Conservation (phyloP, 192 early-diverging fungal genomes). For the Coemansia sp. region DNA sequence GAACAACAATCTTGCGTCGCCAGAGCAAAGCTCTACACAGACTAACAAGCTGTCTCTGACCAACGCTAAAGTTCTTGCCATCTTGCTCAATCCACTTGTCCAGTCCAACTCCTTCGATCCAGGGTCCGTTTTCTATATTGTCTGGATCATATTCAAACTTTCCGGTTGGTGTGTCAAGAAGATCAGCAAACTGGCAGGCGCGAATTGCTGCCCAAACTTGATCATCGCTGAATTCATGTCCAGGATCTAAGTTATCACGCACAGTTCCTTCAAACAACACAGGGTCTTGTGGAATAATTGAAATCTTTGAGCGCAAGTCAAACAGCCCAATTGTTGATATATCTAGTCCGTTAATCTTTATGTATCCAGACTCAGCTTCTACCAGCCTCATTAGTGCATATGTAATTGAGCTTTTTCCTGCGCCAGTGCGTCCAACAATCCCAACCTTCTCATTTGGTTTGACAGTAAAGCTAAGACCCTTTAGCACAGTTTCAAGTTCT, state of each 20-base stretch:
- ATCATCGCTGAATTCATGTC: not conserved
- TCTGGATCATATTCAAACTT: not conserved
- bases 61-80: not conserved
- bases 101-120: not conserved
- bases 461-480: not conserved
- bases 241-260: constrained; percentile 58
- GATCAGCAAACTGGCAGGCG: not conserved
- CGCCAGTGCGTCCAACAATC: not conserved
- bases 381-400: constrained; percentile 11
- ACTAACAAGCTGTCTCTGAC: constrained; percentile 3
- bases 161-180: not conserved
- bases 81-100: not conserved
- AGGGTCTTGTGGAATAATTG: constrained; percentile 64
- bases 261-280: constrained; percentile 61
- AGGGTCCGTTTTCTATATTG: not conserved
- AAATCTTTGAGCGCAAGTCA: constrained; percentile 50
- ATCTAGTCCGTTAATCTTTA: constrained; percentile 53
- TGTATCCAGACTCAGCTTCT: constrained; percentile 43
- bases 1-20: not conserved
- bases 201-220: not conserved
- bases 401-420: not conserved
- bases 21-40: not conserved
- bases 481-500: not conserved
- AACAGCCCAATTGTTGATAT: constrained; percentile 53
- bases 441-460: not conserved